phyloP scores from a whole-genome alignment of 176 grass and related monocot species.

The Poa pratensis region DNA sequence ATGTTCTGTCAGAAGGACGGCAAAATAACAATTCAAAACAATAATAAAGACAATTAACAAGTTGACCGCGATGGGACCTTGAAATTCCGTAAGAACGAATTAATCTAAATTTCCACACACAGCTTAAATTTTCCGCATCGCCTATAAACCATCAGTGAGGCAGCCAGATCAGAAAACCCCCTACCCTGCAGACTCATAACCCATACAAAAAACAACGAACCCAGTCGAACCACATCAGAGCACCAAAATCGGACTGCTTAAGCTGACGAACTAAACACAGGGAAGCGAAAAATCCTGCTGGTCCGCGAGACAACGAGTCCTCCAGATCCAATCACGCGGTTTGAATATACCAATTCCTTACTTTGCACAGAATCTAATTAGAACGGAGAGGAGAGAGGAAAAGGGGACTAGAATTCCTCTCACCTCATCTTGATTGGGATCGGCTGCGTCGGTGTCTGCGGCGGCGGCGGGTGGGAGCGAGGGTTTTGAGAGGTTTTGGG shows the following conservation, averaged over 20 bases:
- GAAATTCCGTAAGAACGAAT: neutral
- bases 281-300: neutral
- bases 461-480: constrained; percentile 28
- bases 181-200: constrained; percentile 35
- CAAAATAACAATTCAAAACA: neutral
- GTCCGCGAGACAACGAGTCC: neutral
- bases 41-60: neutral
- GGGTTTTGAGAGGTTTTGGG: constrained; percentile 54
- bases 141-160: neutral
- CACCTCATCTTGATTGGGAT: constrained; percentile 48
- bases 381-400: neutral
- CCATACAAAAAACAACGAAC: neutral
- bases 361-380: neutral
- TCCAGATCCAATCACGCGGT: constrained; percentile 35
- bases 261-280: neutral
- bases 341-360: neutral
- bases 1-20: neutral
- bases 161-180: neutral
- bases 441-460: constrained; percentile 8
- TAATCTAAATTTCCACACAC: neutral
- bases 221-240: neutral
- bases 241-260: neutral
- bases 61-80: neutral
- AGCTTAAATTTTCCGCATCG: neutral
- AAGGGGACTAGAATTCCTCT: neutral